Base-by-base conservation (phyloP, 306 rosid genomes). In the Heteromeles arbutifolia region DNA sequence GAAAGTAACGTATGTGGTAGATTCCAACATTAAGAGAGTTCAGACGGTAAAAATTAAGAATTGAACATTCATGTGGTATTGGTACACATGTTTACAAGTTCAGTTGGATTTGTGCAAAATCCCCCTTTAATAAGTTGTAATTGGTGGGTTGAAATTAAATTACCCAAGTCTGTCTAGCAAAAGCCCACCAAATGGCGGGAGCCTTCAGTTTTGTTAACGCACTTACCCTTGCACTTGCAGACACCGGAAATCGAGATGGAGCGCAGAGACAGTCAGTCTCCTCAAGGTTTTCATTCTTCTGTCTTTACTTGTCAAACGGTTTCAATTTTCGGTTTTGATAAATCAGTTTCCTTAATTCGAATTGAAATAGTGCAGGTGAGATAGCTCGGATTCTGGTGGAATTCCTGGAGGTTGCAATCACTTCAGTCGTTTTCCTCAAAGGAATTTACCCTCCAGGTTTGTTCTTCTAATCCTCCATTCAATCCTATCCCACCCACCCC, bases 381-480 rank as follows among this genome's bases (percentile, higher is more conserved):
- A 68, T 86, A 48, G 87, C 84, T 67, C 76, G 83, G 82, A 84
- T 91, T 87, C 82, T 94, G 85, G 86, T 88, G 69, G 97, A 88
- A 41, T 94, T 94, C 65, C 77, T 94, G 85, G 97, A 94, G 75
- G 93, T 88, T 67, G 98, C 96, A 41, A 80, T 94, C 73, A 82
- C 93, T 34, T 82, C 81, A 78, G 75, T 90, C 69, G 90, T 94
- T 78, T 88, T 86, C 86, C 93, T 91, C 80, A 91, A 91, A 88
- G 92, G 93, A 52, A 34, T 91, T 82, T 94, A 94, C 75, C 97
- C 96, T 78, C 79, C 91, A 41, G 97, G 98, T 93, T 65, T 64
- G 32, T 69, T 72, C 69, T 56, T 41, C 44, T 41, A 9, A 41
- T 41, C 1, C 44, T 41, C 12, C 44, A 9, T 41, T 8, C 44